A percentile compares a stretch with the other conserved stretches of the same genome.
phyloP scores from a whole-genome alignment of 306 rosid genomes.

The Dalbergia oliveri region DNA sequence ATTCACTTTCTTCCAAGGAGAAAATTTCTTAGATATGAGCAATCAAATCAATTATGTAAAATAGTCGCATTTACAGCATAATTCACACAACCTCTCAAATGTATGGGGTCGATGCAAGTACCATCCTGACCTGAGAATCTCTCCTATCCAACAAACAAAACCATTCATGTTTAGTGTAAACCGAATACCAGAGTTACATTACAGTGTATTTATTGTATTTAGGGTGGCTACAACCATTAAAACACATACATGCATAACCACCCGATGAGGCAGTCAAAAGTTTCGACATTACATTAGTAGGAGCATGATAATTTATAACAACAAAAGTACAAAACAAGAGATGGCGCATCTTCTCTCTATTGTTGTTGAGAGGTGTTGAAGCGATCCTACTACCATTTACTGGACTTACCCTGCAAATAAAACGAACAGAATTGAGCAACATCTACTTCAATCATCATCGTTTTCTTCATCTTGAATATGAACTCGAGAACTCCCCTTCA shows the following conservation, averaged over 20 bases:
- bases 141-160: not conserved
- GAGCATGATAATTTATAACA: slow-evolving; percentile 22
- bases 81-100: not conserved
- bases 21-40: not conserved
- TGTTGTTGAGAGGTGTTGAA: not conserved
- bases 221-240: slow-evolving; percentile 8
- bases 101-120: not conserved
- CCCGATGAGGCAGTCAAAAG: slow-evolving; percentile 1
- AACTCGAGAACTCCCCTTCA: not conserved
- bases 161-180: not conserved
- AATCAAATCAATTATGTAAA: not conserved
- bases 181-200: not conserved
- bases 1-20: no score
- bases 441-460: not conserved
- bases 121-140: not conserved
- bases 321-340: not conserved
- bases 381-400: not conserved
- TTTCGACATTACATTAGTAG: not conserved
- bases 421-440: not conserved
- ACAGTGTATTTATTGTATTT: slow-evolving; percentile 4
- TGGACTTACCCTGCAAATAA: not conserved
- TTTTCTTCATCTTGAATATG: not conserved
- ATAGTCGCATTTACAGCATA: not conserved
- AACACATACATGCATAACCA: not conserved
- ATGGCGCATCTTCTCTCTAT: not conserved